Evolutionary conservation across 2,329 filamentous ascomycete species (phyloP), one percentile per base, ranked within the genome.

Genomic region (Monilinia fructicola): DNA sequence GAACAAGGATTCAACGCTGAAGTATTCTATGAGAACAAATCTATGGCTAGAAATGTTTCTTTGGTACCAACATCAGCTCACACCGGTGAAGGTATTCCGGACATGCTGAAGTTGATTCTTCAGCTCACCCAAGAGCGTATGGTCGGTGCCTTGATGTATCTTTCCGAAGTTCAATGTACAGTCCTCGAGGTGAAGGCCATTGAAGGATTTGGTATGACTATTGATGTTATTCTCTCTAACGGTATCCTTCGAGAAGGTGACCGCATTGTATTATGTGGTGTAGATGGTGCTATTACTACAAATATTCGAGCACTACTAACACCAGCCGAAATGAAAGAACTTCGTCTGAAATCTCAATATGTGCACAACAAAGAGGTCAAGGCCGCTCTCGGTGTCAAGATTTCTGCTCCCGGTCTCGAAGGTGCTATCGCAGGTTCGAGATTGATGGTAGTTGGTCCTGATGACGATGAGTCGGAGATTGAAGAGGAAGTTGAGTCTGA

Each of bases 281-380:
- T 94, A n/a, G 95, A 98, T 77, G 95, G 96, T 38, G 89, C 93
- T 63, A 99, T 99, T 77, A 87, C 89, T 68, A 99, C 95, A 9
- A 97, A 97, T 73, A 95, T 99, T 74, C 88, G 95, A 81, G 96
- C 95, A 18, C 85, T 99, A 35, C 84, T 99, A 63, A 99, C 95
- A 4, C 95, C 95, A 1, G 93, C 93, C 14, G 91, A 93, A 68
- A 87, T 99, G 77, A 95, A 92, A 77, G 95, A 99, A 78, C 80
- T 99, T 71, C 93, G 96, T 78, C 87, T 99, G 74, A 98, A 98
- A 81, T 97, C 93, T 3, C 86, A 89, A 70, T 99, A 99, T 75
- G 94, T 99, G 40, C 96, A 99, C 83, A 97, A 99, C 83, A 98
- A 99, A 83, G 93, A 97, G 79, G 93, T 97, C 81, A 99, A 97